phyloP scores from a whole-genome alignment of 352 stramenopile species.

The Globisporangium solare region DNA sequence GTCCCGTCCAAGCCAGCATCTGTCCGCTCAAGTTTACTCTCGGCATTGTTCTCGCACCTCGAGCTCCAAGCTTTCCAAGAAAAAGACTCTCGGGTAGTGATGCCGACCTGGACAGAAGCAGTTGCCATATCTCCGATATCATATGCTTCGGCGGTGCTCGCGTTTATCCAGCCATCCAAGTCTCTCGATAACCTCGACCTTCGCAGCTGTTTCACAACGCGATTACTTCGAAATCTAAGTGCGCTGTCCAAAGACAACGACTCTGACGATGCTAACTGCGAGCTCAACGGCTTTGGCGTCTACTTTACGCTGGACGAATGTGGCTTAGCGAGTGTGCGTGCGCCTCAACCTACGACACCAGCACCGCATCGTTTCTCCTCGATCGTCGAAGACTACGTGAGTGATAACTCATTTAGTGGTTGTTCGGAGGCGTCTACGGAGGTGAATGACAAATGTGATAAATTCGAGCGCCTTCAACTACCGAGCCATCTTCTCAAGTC shows the following conservation, averaged over 20 bases:
- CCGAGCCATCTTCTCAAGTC: conserved; percentile 8
- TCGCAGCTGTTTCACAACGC: conserved; percentile 21
- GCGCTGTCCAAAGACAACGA: conserved; percentile 21
- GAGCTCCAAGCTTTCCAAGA: conserved; percentile 11
- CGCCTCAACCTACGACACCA: background rate
- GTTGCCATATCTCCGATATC: conserved; percentile 27
- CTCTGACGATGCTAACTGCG: conserved; percentile 16
- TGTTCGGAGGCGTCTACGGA: conserved; percentile 5
- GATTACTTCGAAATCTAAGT: conserved; percentile 38
- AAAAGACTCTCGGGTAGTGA: background rate
- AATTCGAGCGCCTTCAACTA: conserved; percentile 15
- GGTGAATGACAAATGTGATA: conserved; percentile 23
- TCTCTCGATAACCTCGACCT: background rate
- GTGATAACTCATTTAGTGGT: conserved; percentile 9
- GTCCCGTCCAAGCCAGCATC: background rate
- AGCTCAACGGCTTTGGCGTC: conserved; percentile 51
- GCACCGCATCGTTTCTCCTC: conserved; percentile 14
- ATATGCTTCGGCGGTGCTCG: conserved; percentile 31
- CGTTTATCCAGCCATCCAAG: conserved; percentile 26
- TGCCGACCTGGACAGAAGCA: background rate
- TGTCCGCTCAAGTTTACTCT: conserved; percentile 10
- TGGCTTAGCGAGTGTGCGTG: conserved; percentile 12
- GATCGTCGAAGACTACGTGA: conserved; percentile 9
- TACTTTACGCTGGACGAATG: conserved; percentile 43
- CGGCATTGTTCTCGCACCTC: conserved; percentile 10